These are phyloP conservation scores for Pistacia integerrima DNA, from an alignment of 345 rosid species.

Conservation along the genomic window DNA sequence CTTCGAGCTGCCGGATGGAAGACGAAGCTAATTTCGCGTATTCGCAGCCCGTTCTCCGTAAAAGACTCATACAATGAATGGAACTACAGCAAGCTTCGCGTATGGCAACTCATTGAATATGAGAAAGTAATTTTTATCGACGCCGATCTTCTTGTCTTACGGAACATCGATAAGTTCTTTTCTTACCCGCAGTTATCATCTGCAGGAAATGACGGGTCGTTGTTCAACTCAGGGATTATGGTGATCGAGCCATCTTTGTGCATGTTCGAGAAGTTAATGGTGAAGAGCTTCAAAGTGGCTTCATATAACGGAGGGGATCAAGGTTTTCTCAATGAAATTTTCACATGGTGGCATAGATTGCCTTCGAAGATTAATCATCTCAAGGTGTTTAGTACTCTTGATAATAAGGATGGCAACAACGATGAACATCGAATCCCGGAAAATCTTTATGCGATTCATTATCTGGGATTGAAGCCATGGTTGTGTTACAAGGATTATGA, in stretches of 20 bases:
- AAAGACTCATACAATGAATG: conserved; percentile 75
- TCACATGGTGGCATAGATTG: conserved; percentile 89
- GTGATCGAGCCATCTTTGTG: conserved; percentile 82
- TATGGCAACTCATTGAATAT: conserved; percentile 66
- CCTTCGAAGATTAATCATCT: conserved; percentile 51
- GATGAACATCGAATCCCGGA: conserved; percentile 14
- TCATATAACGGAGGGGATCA: conserved; percentile 93
- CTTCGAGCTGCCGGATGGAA: conserved; percentile 51
- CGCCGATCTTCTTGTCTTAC: conserved; percentile 56
- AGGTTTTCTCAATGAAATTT: conserved; percentile 74
- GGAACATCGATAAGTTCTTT: conserved; percentile 60
- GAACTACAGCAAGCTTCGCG: conserved; percentile 86
- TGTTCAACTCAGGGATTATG: conserved; percentile 89
- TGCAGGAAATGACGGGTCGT: conserved; percentile 29
- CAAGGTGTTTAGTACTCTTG: conserved; percentile 35
- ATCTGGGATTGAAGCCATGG: conserved; percentile 85
- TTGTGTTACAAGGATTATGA: conserved; percentile 86
- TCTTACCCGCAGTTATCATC: conserved; percentile 72
- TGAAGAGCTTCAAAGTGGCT: conserved; percentile 34
- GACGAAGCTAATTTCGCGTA: conserved; percentile 38
- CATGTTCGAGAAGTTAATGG: conserved; percentile 55
- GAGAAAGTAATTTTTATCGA: conserved; percentile 77
- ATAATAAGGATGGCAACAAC: not conserved
- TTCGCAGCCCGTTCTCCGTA: conserved; percentile 59
- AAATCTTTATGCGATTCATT: conserved; percentile 52